Evolutionary conservation across 164 flowering plant species (phyloP).

Genomic region (grape (Vitis vinifera)): ASM3070453v1 NC_081809.1:3419501-3420000

Average conservation of each 20-base stretch:
- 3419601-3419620: too few species aligned
- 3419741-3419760: background rate
- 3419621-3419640: too few species aligned
- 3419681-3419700: background rate
- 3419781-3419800: too few species aligned
- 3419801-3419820: too few species aligned
- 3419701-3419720: background rate
- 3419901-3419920: background rate
- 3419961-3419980: background rate
- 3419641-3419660: background rate
- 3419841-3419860: background rate
- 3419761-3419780: too few species aligned
- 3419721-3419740: background rate
- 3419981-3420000: too few species aligned
- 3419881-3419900: background rate
- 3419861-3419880: background rate
- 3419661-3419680: background rate
- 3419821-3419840: background rate
- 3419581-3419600: too few species aligned
- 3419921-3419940: too few species aligned
- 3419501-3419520: too few species aligned
- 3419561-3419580: too few species aligned
- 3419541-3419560: too few species aligned
- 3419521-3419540: too few species aligned
- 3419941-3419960: background rate